Percentiles rank a stretch among this genome's conserved stretches.
These are phyloP conservation scores for Trichoderma semiorbis DNA, from an alignment of 2,329 filamentous ascomycete genomes.

Conservation along the genomic window DNA sequence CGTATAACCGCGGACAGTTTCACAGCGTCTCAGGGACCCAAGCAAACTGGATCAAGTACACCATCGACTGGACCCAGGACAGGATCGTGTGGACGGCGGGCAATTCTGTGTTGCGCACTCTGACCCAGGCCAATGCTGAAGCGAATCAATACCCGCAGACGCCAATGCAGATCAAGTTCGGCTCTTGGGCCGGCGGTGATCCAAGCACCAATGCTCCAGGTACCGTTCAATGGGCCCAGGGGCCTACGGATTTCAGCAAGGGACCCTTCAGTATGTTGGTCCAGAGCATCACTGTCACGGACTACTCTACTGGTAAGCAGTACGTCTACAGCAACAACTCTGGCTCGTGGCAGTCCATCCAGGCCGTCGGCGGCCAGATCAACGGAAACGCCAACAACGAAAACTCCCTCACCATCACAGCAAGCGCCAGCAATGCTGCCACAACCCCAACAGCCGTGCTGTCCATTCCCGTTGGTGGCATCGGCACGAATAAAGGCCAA, in stretches of 20 bases:
- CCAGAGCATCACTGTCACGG: slow-evolving; percentile 69
- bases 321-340: slow-evolving; percentile 79
- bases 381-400: slow-evolving; percentile 62
- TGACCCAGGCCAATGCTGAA: slow-evolving; percentile 66
- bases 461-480: slow-evolving; percentile 67
- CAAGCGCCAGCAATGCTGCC: slow-evolving; percentile 55
- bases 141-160: slow-evolving; percentile 84
- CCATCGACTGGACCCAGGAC: slow-evolving; percentile 83
- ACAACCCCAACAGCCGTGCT: slow-evolving; percentile 60
- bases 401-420: slow-evolving; percentile 49
- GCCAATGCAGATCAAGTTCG: slow-evolving; percentile 91
- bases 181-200: slow-evolving; percentile 90
- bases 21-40: slow-evolving; percentile 69
- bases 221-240: slow-evolving; percentile 86
- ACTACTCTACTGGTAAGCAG: slow-evolving; percentile 87
- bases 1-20: slow-evolving; percentile 85
- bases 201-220: slow-evolving; percentile 66
- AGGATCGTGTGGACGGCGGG: slow-evolving; percentile 86
- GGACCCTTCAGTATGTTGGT: slow-evolving; percentile 88
- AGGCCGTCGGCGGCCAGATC: slow-evolving; percentile 72
- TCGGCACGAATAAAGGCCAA: slow-evolving; percentile 54
- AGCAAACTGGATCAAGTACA: slow-evolving; percentile 76
- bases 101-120: slow-evolving; percentile 70
- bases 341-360: slow-evolving; percentile 79
- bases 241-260: slow-evolving; percentile 75